These are phyloP conservation scores for Tetraselmis striata DNA, from an alignment of 139 green algal species.

Conservation along the genomic window DNA sequence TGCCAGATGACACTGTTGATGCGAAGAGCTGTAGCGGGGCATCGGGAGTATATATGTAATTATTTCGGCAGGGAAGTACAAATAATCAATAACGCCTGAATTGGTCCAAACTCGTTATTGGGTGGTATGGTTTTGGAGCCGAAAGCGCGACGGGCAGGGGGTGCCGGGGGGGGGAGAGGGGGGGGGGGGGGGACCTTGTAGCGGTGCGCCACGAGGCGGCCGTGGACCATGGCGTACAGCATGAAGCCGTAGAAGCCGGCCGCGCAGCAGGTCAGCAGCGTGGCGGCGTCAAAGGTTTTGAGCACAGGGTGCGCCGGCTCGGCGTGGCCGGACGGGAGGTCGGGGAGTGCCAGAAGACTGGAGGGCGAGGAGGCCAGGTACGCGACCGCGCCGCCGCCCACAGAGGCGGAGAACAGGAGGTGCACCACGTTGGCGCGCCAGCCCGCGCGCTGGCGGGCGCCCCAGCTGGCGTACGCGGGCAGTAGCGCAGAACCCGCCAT, in stretches of 20 bases:
- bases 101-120: too few relatives aligned
- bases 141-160: too few relatives aligned
- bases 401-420: slow-evolving; percentile 34
- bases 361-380: slow-evolving; percentile 27
- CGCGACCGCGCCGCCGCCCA: slow-evolving; percentile 11
- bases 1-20: too few relatives aligned
- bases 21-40: too few relatives aligned
- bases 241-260: slow-evolving; percentile 70
- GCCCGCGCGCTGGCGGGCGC: slow-evolving; percentile 13
- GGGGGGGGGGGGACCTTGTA: neutral
- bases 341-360: too few relatives aligned
- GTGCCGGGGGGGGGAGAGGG: too few relatives aligned
- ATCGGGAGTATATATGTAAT: too few relatives aligned
- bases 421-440: slow-evolving; percentile 47
- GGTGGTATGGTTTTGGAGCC: too few relatives aligned
- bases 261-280: neutral
- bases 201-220: slow-evolving; percentile 17
- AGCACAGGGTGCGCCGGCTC: neutral
- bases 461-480: slow-evolving; percentile 1
- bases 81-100: too few relatives aligned
- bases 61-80: too few relatives aligned
- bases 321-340: neutral
- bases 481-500: slow-evolving; percentile 8
- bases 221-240: slow-evolving; percentile 55
- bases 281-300: neutral